Conservation (phyloP, 2,329 filamentous ascomycete genomes). For the Botrytis medusae region DNA sequence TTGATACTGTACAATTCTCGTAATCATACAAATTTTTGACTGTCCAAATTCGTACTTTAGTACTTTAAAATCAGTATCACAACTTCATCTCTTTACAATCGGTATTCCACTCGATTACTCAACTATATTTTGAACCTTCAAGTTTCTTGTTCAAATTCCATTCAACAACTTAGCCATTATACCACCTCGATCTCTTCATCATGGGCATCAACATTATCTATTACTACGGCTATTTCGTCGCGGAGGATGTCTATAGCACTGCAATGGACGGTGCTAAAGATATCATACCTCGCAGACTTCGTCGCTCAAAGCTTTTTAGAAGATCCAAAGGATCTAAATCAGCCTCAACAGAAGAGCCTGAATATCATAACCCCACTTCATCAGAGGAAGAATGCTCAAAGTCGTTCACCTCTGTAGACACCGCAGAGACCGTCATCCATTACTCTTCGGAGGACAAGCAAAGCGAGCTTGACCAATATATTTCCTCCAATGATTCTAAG, state of each 20-base stretch:
- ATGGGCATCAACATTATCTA: background rate
- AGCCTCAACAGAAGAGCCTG: background rate
- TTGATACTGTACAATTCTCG: background rate
- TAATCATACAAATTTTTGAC: background rate
- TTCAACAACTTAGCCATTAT: background rate
- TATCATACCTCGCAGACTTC: background rate
- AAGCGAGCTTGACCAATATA: background rate
- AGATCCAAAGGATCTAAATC: background rate
- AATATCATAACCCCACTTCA: background rate
- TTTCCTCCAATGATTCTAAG: background rate
- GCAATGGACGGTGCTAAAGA: background rate
- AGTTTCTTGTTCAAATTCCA: background rate
- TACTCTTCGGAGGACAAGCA: background rate
- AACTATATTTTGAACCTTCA: background rate
- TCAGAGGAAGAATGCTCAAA: background rate
- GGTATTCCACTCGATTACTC: background rate
- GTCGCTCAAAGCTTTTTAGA: background rate
- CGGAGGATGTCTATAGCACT: background rate
- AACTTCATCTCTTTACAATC: background rate
- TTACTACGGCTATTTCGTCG: background rate
- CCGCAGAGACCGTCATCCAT: background rate
- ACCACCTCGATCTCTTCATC: background rate
- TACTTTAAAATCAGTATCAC: background rate
- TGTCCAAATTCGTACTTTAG: background rate
- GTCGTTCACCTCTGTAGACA: background rate